Evolutionary conservation across 2,329 filamentous ascomycete genomes (phyloP).

Genomic region (Colletotrichum neosansevieriae): DNA sequence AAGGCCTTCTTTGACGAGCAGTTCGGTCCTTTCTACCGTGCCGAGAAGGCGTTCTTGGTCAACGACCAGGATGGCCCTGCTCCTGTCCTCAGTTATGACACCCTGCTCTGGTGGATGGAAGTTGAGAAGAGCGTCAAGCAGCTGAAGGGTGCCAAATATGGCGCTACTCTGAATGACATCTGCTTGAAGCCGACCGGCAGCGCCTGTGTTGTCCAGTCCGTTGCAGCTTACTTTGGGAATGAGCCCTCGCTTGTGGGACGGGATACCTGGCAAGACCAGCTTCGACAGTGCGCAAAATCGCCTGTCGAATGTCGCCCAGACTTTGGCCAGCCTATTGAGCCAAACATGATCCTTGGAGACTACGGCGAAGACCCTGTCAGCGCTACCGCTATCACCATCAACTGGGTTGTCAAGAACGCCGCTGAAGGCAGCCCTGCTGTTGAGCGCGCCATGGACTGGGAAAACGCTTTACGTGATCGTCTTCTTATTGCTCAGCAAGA

Average conservation of each 20-base stretch:
- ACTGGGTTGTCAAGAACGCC: constrained; percentile 94
- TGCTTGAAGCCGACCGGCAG: constrained; percentile 94
- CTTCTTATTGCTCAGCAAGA: constrained; percentile 85
- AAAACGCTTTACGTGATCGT: constrained; percentile 79
- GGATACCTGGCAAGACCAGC: constrained; percentile 76
- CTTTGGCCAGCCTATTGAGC: constrained; percentile 89
- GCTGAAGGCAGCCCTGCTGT: constrained; percentile 79
- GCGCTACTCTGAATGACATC: constrained; percentile 81
- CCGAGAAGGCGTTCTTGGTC: constrained; percentile 92
- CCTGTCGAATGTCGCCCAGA: constrained; percentile 89
- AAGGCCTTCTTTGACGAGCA: constrained; percentile 93
- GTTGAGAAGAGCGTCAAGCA: constrained; percentile 83
- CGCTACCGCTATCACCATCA: constrained; percentile 85
- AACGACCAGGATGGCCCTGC: constrained; percentile 83
- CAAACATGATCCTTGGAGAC: constrained; percentile 87
- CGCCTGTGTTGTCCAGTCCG: constrained; percentile 91
- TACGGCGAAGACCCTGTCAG: constrained; percentile 77
- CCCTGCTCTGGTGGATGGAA: constrained; percentile 91
- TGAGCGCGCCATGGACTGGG: constrained; percentile 87
- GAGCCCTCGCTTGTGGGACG: constrained; percentile 72
- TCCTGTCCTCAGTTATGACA: constrained; percentile 89
- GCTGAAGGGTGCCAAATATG: constrained; percentile 77
- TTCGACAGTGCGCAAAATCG: constrained; percentile 80
- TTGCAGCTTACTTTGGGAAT: constrained; percentile 89
- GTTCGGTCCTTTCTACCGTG: constrained; percentile 96